These are phyloP conservation scores for Tricladium varicosporioides DNA, from an alignment of 2,329 filamentous ascomycete genomes.

Conservation along the genomic window DNA sequence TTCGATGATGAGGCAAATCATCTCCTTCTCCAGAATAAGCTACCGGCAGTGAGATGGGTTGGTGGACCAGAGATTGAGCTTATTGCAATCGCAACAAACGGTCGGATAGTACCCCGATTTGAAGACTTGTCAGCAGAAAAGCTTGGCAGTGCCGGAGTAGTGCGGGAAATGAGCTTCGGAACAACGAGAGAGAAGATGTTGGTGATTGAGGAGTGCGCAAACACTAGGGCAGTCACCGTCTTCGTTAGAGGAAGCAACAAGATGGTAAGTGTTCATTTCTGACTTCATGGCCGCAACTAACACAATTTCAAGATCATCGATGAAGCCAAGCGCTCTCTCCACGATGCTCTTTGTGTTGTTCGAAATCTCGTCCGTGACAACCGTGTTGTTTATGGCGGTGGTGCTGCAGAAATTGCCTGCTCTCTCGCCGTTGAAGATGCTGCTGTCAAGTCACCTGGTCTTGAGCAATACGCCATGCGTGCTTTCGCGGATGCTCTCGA, in stretches of 20 bases:
- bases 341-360: conserved; percentile 96
- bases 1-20: conserved; percentile 99
- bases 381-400: conserved; percentile 95
- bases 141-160: conserved; percentile 83
- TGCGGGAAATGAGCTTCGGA: conserved; percentile 93
- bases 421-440: conserved; percentile 94
- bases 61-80: conserved; percentile 97
- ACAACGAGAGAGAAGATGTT: conserved; percentile 99
- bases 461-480: conserved; percentile 98
- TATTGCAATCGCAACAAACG: conserved; percentile 97
- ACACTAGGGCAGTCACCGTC: conserved; percentile 91
- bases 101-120: conserved; percentile 94
- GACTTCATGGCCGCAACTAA: conserved; percentile 21
- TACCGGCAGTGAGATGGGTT: conserved; percentile 96
- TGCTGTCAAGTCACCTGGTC: conserved; percentile 89
- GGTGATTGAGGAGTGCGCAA: conserved; percentile 98
- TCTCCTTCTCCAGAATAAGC: conserved; percentile 88
- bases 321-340: conserved; percentile 94
- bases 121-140: conserved; percentile 91
- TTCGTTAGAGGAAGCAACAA: conserved; percentile 99
- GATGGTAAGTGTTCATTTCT: conserved; percentile 65
- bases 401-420: conserved; percentile 95
- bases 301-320: conserved; percentile 76
- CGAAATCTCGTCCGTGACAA: conserved; percentile 95
- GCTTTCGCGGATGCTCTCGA: conserved; percentile 96